Percentiles rank a stretch among this genome's conserved stretches.
Conservation (phyloP, 306 rosid species). For the Sphenostylis stenocarpa region DNA sequence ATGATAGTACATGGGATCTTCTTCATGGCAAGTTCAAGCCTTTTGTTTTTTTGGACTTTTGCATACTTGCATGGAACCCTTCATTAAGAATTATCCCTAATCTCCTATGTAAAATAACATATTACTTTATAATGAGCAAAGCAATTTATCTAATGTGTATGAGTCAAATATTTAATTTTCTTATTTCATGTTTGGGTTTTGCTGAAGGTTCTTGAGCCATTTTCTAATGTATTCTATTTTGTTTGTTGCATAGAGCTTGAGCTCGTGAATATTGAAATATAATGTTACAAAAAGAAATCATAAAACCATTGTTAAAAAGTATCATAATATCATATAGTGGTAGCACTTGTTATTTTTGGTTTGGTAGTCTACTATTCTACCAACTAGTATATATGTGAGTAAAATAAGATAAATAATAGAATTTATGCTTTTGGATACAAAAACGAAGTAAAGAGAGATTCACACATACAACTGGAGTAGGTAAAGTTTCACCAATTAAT, state of each 20-base stretch:
- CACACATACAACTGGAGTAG: no score
- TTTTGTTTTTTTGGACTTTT: background rate
- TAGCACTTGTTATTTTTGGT: no score
- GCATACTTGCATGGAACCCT: background rate
- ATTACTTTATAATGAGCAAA: background rate
- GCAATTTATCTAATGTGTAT: no score
- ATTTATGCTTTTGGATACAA: no score
- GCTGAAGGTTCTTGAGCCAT: background rate
- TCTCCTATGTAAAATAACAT: background rate
- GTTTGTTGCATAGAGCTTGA: background rate
- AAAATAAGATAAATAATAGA: no score
- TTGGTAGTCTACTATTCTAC: no score
- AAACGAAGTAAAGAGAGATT: no score
- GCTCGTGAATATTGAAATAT: background rate
- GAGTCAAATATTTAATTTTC: background rate
- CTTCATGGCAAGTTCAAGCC: slow-evolving; percentile 74
- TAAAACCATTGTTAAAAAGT: no score
- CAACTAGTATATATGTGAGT: no score
- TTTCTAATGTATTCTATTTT: background rate
- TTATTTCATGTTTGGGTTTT: background rate
- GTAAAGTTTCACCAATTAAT: no score
- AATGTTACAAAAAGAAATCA: no score
- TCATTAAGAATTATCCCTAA: background rate
- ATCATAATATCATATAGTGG: no score
- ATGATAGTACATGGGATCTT: slow-evolving; percentile 94